Percentiles rank a stretch among this genome's conserved stretches.
These are phyloP conservation scores for Bipolaris victoriae DNA, from an alignment of 2,329 filamentous ascomycete genomes.

Conservation along the genomic window DNA sequence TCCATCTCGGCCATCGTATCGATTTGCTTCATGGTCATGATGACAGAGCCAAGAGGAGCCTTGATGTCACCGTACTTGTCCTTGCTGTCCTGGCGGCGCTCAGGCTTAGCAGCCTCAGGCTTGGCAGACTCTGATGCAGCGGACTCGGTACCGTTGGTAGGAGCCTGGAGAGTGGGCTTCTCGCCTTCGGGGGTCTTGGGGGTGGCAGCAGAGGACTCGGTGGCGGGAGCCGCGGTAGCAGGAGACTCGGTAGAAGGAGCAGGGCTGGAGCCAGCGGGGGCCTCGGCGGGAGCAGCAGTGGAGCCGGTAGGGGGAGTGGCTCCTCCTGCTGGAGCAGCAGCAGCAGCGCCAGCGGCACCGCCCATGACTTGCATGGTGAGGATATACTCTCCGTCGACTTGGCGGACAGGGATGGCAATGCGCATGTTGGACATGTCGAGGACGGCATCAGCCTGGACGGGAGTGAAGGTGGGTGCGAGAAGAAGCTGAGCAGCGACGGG, in stretches of 20 bases:
- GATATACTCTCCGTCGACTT: constrained; percentile 48
- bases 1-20: constrained; percentile 39
- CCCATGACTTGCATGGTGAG: constrained; percentile 41
- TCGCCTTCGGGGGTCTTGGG: constrained; percentile 5
- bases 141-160: constrained; percentile 21
- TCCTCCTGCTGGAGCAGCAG: constrained; percentile 16
- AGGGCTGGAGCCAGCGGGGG: constrained; percentile 1
- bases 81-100: constrained; percentile 24
- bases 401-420: constrained; percentile 44
- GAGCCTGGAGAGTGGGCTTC: constrained; percentile 8
- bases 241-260: background rate
- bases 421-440: constrained; percentile 47
- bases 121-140: constrained; percentile 29
- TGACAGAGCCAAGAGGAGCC: constrained; percentile 34
- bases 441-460: constrained; percentile 42
- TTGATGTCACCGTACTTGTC: constrained; percentile 29
- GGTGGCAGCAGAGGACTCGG: background rate
- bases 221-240: constrained; percentile 3
- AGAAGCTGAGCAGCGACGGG: constrained; percentile 44
- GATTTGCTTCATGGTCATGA: constrained; percentile 45
- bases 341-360: constrained; percentile 11
- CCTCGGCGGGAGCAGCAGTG: background rate
- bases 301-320: background rate
- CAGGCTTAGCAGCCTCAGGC: constrained; percentile 18
- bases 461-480: constrained; percentile 46